A percentile compares a stretch with the other conserved stretches of the same genome.
phyloP scores from a whole-genome alignment of 139 green algal species.

The Chlamydomonas sp. region DNA sequence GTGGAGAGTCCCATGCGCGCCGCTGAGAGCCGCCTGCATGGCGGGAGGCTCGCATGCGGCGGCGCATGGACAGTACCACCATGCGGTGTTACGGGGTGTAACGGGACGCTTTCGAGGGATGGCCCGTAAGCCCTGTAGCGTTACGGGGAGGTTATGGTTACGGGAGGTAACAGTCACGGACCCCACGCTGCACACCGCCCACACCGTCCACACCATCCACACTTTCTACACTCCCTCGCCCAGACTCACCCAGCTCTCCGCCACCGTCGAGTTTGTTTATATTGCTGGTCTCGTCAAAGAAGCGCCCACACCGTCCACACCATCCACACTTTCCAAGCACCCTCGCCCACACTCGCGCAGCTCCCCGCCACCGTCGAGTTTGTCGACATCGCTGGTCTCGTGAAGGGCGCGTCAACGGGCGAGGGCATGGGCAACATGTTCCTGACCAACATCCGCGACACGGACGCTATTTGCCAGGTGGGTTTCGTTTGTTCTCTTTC shows the following conservation, averaged over 20 bases:
- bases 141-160: no score
- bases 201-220: no score
- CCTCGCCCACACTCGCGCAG: slow-evolving; percentile 18
- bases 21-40: no score
- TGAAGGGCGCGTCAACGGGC: slow-evolving; percentile 81
- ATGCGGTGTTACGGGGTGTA: no score
- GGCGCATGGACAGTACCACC: no score
- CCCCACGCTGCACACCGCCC: no score
- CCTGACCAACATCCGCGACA: slow-evolving; percentile 92
- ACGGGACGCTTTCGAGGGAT: no score
- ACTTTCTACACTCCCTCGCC: no score
- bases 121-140: no score
- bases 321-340: neutral
- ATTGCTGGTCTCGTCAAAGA: neutral
- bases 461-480: slow-evolving; percentile 86
- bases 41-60: no score
- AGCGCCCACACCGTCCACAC: neutral
- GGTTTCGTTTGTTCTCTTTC: neutral
- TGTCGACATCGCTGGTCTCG: slow-evolving; percentile 96
- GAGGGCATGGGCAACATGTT: slow-evolving; percentile 98
- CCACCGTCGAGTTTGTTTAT: neutral
- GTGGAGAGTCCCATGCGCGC: no score
- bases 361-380: slow-evolving; percentile 90
- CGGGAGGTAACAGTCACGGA: no score
- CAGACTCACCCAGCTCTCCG: neutral